These are phyloP conservation scores for Colletotrichum sp. DNA, from an alignment of 2,329 filamentous ascomycete genomes.

Conservation along the genomic window DNA sequence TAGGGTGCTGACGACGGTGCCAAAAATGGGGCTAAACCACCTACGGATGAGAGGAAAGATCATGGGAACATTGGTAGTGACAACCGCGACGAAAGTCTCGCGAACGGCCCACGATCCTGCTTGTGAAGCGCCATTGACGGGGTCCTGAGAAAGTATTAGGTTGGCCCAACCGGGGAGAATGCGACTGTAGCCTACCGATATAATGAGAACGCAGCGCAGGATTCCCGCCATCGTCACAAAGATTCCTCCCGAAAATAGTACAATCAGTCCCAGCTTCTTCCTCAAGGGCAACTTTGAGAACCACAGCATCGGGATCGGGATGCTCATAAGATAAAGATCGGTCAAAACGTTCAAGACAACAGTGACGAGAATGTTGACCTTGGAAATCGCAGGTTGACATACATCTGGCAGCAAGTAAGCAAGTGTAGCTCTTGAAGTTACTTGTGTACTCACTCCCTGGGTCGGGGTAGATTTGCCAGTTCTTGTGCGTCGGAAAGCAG, in stretches of 20 bases:
- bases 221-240: conserved; percentile 46
- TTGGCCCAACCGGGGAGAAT: background rate
- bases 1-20: background rate
- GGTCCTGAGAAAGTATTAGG: conserved; percentile 1
- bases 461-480: conserved; percentile 60
- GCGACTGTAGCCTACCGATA: conserved; percentile 25
- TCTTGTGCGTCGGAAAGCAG: conserved; percentile 50
- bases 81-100: conserved; percentile 23
- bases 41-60: conserved; percentile 10
- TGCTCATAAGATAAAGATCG: conserved; percentile 24
- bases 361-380: conserved; percentile 20
- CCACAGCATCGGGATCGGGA: conserved; percentile 29
- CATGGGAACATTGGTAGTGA: conserved; percentile 23
- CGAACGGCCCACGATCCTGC: conserved; percentile 23
- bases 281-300: conserved; percentile 26
- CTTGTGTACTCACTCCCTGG: conserved; percentile 47
- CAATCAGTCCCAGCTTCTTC: conserved; percentile 39
- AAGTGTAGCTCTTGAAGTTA: rapidly evolving
- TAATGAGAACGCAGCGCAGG: conserved; percentile 35
- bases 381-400: conserved; percentile 23
- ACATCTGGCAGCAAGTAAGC: conserved; percentile 40
- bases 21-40: conserved; percentile 13
- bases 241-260: conserved; percentile 43
- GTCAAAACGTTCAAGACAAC: conserved; percentile 24
- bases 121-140: conserved; percentile 13